Base-by-base conservation (phyloP, 257 asterid genomes). In the Nemophila menziesii region DNA sequence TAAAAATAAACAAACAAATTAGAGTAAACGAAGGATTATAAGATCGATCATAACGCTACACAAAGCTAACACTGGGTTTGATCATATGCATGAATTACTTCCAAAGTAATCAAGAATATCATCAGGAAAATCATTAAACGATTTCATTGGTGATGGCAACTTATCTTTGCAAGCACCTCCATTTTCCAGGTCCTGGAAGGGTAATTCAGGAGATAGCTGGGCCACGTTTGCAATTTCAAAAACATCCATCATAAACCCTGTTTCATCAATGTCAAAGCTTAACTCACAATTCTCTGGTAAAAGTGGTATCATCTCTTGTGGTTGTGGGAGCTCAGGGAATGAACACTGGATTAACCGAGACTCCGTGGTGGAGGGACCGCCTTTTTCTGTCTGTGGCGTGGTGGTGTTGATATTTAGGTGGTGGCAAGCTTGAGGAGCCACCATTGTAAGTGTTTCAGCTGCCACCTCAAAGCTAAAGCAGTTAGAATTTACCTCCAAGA, bases 51-150 rank as follows among this genome's bases (percentile, higher is more conserved):
- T 29, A 29, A 29, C 6, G 12, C 1, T 11, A 7, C n/a, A 37
- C 1, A 3, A 37, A 37, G 16, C 16, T n/a, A 5, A 16, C 45
- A 40, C 12, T 40, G n/a, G 26, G 41, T 11, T n/a, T 48, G 17
- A 43, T 16, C 14, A 22, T 23, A 20, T 18, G 11, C 16, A 22
- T 19, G 43, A 17, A 46, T 24, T 14, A 4, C 22, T 8, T 44
- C 46, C 22, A 43, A 37, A 16, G 34, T 44, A 38, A 39, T 50
- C 64, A 44, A 59, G 47, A 49, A 59, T 51, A 10, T 59, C 65
- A 44, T 24, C 44, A 4, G 65, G 49, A 33, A 51, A 43, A 51
- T 59, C 58, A 59, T 27, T 44, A 41, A 59, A 59, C 8, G 19
- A 17, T 1, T 26, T 39, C 12, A 20, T 51, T 36, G 49, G 64